Conservation (phyloP, 768 basidiomycete species). For the Rhodotorula diobovata region DNA sequence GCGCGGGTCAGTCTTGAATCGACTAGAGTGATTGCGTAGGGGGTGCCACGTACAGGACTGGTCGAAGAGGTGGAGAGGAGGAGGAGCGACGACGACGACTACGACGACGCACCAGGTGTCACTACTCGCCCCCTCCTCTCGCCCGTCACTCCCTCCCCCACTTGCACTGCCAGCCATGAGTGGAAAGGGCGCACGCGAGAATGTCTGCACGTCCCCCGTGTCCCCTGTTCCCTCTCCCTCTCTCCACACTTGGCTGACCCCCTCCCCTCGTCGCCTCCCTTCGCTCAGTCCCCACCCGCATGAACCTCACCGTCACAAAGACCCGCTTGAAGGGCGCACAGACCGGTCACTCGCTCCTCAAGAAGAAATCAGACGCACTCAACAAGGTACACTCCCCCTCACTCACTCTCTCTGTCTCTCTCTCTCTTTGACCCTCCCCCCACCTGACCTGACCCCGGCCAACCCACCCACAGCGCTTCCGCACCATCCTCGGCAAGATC, state of each 20-base stretch:
- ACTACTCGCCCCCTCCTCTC: no score
- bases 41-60: no score
- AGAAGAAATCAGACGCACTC: constrained; percentile 96
- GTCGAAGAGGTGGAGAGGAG: no score
- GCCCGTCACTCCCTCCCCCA: background rate
- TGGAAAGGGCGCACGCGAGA: constrained; percentile 81
- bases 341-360: constrained; percentile 78
- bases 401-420: background rate
- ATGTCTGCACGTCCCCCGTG: constrained; percentile 56
- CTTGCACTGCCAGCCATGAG: constrained; percentile 59
- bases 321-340: constrained; percentile 44
- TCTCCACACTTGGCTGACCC: background rate
- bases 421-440: background rate
- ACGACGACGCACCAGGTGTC: no score
- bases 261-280: background rate
- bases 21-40: no score
- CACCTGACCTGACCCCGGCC: background rate
- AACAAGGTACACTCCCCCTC: constrained; percentile 46
- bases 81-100: no score
- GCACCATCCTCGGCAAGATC: constrained; percentile 91
- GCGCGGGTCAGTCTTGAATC: no score
- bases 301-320: constrained; percentile 87
- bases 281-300: constrained; percentile 71
- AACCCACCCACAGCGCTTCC: constrained; percentile 60
- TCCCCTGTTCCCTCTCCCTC: background rate